A percentile compares a stretch with the other conserved stretches of the same genome.
Evolutionary conservation across 768 basidiomycete species (phyloP).

Genomic region (Auriscalpium microsporum): DNA sequence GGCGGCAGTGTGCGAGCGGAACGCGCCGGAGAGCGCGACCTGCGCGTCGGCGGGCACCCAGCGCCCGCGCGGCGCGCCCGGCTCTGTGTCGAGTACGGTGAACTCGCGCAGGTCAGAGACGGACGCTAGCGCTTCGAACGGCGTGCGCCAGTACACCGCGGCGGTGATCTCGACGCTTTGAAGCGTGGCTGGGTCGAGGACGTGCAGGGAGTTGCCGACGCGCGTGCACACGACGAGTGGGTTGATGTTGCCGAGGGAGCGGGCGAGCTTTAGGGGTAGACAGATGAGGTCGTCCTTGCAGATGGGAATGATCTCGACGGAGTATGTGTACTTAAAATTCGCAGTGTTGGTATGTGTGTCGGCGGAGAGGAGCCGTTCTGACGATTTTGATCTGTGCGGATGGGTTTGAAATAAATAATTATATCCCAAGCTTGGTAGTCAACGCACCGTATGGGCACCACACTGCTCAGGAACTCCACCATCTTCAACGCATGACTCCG

Average conservation of each 20-base stretch:
- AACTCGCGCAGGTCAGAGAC: constrained; percentile 89
- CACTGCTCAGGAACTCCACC: constrained; percentile 84
- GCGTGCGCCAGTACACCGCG: constrained; percentile 81
- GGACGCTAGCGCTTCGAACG: constrained; percentile 78
- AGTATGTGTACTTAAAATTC: constrained; percentile 96
- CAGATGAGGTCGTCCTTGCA: constrained; percentile 98
- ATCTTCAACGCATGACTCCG: constrained; percentile 92
- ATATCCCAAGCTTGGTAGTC: not conserved
- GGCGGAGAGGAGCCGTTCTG: constrained; percentile 88
- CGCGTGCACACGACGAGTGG: constrained; percentile 84
- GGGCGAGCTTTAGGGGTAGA: constrained; percentile 76
- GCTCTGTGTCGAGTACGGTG: constrained; percentile 89
- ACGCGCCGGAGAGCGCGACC: constrained; percentile 77
- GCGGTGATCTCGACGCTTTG: constrained; percentile 74
- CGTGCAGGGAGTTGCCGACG: constrained; percentile 85
- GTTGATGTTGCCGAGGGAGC: constrained; percentile 77
- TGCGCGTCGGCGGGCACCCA: constrained; percentile 84
- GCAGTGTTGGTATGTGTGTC: constrained; percentile 91
- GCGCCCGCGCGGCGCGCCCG: constrained; percentile 61
- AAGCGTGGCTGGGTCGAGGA: constrained; percentile 84
- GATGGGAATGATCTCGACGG: constrained; percentile 92
- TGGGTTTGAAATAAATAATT: constrained; percentile 1
- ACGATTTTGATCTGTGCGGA: constrained; percentile 67
- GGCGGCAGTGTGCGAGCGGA: constrained; percentile 41
- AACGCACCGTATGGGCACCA: constrained; percentile 79